Base-by-base conservation (phyloP, 2,329 filamentous ascomycete genomes). In the Epichloe aotearoae region DNA sequence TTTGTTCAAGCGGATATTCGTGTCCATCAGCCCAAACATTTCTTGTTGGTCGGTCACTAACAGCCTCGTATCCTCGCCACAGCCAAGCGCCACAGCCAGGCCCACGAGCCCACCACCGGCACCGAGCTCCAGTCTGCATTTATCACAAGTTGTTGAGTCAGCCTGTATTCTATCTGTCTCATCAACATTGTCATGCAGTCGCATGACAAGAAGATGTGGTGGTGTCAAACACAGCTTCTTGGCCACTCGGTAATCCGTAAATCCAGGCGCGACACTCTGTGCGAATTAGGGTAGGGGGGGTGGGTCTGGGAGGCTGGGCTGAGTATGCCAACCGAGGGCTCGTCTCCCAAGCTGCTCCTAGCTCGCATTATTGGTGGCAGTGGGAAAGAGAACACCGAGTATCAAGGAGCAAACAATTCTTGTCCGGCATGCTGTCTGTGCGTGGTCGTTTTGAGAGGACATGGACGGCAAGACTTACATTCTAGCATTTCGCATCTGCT, bases 61-160 rank as follows among this genome's bases (percentile, higher is more conserved):
- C 53, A 96, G 51, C 66, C n/a, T 76, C 73, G 41, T 62, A 50
- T 59, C 71, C 49, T 81, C 66, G 49, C 71, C 64, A 65, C 75
- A 81, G 45, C 75, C 78, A 34, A 73, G 68, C 33, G 79, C 79
- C 34, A 83, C 73, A 12, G 75, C 79, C 53, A 84, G 70, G 47
- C 81, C 90, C 47, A 95, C 88, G 47, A 97, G 77, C 19, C 93
- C 93, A 51, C 90, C 88, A 52, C 93, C 93, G 53, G 91, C 88
- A 51, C 93, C 93, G 41, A 98, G 76, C 69, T 97, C 93, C 61
- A 97, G 73, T 70, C 88, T 95, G 61, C 54, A 52, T 49, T 42
- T 52, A 44, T 48, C 51, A 49, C 23, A 38, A 54, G 42, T 48
- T 44, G 38, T 46, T 43, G 45, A 44, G 56, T 63, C 54, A 64